Evolutionary conservation across 106 monocot genomes (phyloP).

Genomic region (Platanthera zijinensis): DNA sequence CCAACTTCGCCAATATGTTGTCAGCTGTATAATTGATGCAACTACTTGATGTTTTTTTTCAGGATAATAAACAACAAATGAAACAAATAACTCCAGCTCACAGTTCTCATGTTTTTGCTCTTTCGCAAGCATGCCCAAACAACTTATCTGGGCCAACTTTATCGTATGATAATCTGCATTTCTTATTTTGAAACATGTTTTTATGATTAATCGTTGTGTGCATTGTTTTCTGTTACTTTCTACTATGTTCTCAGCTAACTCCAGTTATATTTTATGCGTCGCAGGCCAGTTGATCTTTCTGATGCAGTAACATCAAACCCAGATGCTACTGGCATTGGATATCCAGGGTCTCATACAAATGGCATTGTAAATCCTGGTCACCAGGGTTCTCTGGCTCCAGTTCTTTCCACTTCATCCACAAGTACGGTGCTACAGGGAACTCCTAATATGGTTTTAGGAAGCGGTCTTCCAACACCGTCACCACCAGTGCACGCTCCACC

Average conservation of each 20-base stretch:
- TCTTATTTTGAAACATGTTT: background rate
- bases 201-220: background rate
- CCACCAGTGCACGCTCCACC: constrained; percentile 33
- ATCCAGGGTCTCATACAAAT: constrained; percentile 47
- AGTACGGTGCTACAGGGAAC: constrained; percentile 50
- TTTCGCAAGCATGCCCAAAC: constrained; percentile 79
- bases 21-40: background rate
- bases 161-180: constrained; percentile 39
- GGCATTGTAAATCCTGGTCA: constrained; percentile 34
- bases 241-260: background rate
- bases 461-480: constrained; percentile 40
- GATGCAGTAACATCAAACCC: constrained; percentile 44
- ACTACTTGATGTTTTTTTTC: constrained; percentile 1
- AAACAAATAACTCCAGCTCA: constrained; percentile 60
- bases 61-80: constrained; percentile 46
- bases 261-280: constrained; percentile 1
- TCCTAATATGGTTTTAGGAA: constrained; percentile 49
- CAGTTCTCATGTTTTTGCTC: constrained; percentile 62
- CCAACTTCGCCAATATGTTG: background rate
- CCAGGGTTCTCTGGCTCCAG: constrained; percentile 37
- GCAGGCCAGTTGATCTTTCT: constrained; percentile 86
- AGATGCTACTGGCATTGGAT: constrained; percentile 39
- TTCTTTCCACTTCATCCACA: constrained; percentile 42
- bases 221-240: background rate
- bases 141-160: constrained; percentile 47